These are phyloP conservation scores for Aureobasidium pullulans DNA, from an alignment of 2,329 filamentous ascomycete species.

Conservation along the genomic window DNA sequence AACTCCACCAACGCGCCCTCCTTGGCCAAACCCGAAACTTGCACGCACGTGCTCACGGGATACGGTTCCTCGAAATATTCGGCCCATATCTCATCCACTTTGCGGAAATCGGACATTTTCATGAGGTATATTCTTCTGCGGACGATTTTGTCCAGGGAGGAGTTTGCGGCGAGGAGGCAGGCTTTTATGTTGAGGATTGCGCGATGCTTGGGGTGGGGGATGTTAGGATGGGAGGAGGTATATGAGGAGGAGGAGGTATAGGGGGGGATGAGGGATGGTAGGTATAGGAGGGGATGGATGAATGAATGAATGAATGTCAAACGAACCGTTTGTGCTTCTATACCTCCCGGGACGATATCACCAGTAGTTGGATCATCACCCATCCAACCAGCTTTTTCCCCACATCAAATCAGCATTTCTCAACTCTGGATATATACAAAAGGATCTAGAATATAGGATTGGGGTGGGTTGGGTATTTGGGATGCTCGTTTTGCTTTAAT, in stretches of 20 bases:
- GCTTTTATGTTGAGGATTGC: slow-evolving; percentile 17
- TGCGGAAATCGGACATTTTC: slow-evolving; percentile 18
- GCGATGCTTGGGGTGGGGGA: slow-evolving; percentile 10
- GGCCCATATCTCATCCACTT: slow-evolving; percentile 16
- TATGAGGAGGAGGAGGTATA: not conserved
- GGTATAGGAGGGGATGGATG: not conserved
- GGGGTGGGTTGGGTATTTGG: not conserved
- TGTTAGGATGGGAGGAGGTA: too few species aligned
- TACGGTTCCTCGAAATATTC: slow-evolving; percentile 14
- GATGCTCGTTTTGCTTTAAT: not conserved
- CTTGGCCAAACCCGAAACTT: slow-evolving; percentile 18
- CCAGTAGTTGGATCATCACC: slow-evolving; percentile 19
- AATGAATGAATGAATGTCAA: slow-evolving; percentile 21
- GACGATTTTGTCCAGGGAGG: slow-evolving; percentile 16
- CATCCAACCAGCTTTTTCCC: slow-evolving; percentile 18
- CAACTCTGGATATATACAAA: too few species aligned
- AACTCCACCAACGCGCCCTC: slow-evolving; percentile 19
- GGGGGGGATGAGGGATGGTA: not conserved
- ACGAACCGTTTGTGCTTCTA: slow-evolving; percentile 18
- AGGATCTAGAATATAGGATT: too few species aligned
- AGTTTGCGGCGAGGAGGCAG: slow-evolving; percentile 17
- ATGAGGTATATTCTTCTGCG: slow-evolving; percentile 17
- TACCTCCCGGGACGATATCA: slow-evolving; percentile 18
- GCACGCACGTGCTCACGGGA: slow-evolving; percentile 19
- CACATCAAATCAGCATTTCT: too few species aligned